Evolutionary conservation across 371 early-diverging fungal species (phyloP).

Genomic region (Lichtheimia corymbifera): DNA sequence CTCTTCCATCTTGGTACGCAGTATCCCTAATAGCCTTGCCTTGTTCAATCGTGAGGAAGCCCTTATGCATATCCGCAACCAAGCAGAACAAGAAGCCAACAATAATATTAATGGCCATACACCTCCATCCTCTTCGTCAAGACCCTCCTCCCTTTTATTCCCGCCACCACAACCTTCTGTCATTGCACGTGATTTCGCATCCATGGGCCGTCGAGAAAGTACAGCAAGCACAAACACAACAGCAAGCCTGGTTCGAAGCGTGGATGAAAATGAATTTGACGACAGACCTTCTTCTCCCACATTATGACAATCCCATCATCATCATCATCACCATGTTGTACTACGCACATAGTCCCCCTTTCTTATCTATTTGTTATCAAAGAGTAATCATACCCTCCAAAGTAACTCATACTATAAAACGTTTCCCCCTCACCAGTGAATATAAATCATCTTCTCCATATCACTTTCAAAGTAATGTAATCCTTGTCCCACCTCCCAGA

Average conservation of each 20-base stretch:
- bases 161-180: slow-evolving; percentile 1
- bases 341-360: neutral
- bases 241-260: slow-evolving; percentile 16
- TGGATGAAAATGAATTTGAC: slow-evolving; percentile 1
- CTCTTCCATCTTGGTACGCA: slow-evolving; percentile 26
- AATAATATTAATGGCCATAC: neutral
- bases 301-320: neutral
- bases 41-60: slow-evolving; percentile 11
- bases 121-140: neutral
- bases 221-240: slow-evolving; percentile 1
- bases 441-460: neutral
- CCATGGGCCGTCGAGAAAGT: slow-evolving; percentile 8
- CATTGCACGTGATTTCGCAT: slow-evolving; percentile 12
- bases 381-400: neutral
- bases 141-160: neutral
- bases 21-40: slow-evolving; percentile 42
- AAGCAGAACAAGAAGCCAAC: neutral
- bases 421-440: neutral
- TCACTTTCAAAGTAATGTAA: slow-evolving; percentile 61
- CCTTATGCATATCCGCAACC: slow-evolving; percentile 1
- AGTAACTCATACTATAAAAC: neutral
- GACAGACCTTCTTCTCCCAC: slow-evolving; percentile 9
- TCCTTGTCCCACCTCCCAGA: slow-evolving; percentile 76
- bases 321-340: no score
- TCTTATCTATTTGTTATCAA: neutral